Evolutionary conservation across 2,329 filamentous ascomycete species (phyloP).

Genomic region (Pseudopyricularia cyperi): DNA sequence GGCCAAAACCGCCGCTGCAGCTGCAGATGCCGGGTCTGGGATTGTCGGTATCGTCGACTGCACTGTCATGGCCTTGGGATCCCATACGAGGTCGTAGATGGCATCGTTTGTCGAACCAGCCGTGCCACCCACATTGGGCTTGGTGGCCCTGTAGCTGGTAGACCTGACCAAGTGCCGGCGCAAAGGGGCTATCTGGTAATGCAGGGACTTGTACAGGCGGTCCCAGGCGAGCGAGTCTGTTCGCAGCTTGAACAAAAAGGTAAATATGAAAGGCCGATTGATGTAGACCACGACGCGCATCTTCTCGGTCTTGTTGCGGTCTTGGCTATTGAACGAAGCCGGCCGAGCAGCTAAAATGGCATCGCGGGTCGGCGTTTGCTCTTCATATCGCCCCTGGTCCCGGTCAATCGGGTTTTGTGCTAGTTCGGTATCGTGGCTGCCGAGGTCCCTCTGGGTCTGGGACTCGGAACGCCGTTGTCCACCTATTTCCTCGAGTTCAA

Average conservation of each 20-base stretch:
- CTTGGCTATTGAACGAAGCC: constrained; percentile 28
- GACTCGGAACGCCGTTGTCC: constrained; percentile 25
- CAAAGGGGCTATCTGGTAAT: constrained; percentile 46
- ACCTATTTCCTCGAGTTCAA: constrained; percentile 41
- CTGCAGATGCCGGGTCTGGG: constrained; percentile 28
- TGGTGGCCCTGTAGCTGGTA: constrained; percentile 42
- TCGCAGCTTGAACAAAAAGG: constrained; percentile 54
- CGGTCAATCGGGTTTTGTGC: constrained; percentile 11
- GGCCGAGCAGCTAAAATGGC: constrained; percentile 7
- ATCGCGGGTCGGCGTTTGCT: constrained; percentile 4
- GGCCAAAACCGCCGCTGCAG: constrained; percentile 3
- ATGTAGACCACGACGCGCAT: constrained; percentile 62
- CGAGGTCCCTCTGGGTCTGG: constrained; percentile 31
- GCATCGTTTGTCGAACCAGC: constrained; percentile 15
- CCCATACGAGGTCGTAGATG: constrained; percentile 53
- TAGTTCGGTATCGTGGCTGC: constrained; percentile 21
- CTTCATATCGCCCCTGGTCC: constrained; percentile 6
- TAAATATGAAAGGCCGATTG: constrained; percentile 63
- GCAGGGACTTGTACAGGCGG: constrained; percentile 44
- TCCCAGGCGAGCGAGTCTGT: constrained; percentile 45
- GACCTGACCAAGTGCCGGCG: constrained; percentile 42
- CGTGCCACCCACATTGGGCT: constrained; percentile 19
- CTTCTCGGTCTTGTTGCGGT: constrained; percentile 39
- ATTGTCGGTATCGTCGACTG: constrained; percentile 57
- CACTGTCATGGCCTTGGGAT: constrained; percentile 39